Percentiles rank a stretch among this genome's conserved stretches.
Conservation (phyloP, 2,329 filamentous ascomycete genomes). For the Phyllosticta capitalensis region DNA sequence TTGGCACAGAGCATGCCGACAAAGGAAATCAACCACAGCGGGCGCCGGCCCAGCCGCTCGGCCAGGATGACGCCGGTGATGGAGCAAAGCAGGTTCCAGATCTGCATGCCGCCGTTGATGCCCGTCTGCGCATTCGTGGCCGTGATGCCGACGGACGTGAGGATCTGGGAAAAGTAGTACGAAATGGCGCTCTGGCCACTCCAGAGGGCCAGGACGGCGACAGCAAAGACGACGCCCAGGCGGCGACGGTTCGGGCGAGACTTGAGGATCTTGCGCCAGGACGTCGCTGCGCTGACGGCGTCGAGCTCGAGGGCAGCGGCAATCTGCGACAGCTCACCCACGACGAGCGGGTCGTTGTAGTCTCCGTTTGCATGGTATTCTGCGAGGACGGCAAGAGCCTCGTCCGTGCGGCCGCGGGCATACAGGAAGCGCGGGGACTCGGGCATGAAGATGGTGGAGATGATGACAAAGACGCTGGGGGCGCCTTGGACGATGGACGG, state of each 20-base stretch:
- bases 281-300: not conserved
- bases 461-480: conserved; percentile 31
- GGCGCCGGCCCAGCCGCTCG: conserved; percentile 35
- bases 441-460: conserved; percentile 32
- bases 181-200: conserved; percentile 31
- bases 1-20: conserved; percentile 37
- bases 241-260: conserved; percentile 29
- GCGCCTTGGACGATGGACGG: conserved; percentile 45
- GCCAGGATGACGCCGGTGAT: conserved; percentile 29
- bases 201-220: conserved; percentile 31
- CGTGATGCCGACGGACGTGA: conserved; percentile 30
- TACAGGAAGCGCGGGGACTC: conserved; percentile 53
- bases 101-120: conserved; percentile 31
- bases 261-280: conserved; percentile 15
- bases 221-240: conserved; percentile 28
- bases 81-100: conserved; percentile 31
- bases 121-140: conserved; percentile 24
- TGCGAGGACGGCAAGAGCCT: conserved; percentile 44
- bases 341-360: not conserved
- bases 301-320: not conserved
- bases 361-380: conserved; percentile 44
- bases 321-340: not conserved
- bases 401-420: conserved; percentile 41
- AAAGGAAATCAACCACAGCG: conserved; percentile 34
- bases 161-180: conserved; percentile 28